Percentiles rank a stretch among this genome's conserved stretches.
These are phyloP conservation scores for Podospora fimiseda DNA, from an alignment of 495 filamentous ascomycete species.

Conservation along the genomic window DNA sequence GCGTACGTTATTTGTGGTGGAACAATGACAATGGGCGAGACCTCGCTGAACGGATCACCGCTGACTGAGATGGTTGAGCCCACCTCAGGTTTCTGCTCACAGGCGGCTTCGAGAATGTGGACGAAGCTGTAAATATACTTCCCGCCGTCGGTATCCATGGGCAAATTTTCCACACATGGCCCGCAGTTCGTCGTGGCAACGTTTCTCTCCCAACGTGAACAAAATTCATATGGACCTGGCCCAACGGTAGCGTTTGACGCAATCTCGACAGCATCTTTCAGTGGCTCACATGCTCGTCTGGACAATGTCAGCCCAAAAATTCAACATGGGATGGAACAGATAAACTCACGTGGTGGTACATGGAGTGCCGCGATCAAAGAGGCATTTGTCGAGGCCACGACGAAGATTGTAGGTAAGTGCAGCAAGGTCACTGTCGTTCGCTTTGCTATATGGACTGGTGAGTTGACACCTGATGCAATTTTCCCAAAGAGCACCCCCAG, in stretches of 20 bases:
- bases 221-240: slow-evolving; percentile 34
- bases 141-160: slow-evolving; percentile 6
- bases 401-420: slow-evolving; percentile 41
- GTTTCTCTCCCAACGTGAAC: slow-evolving; percentile 30
- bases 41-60: slow-evolving; percentile 43
- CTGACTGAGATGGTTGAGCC: slow-evolving; percentile 37
- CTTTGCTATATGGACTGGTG: slow-evolving; percentile 29
- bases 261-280: slow-evolving; percentile 30
- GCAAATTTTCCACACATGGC: slow-evolving; percentile 24
- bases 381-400: slow-evolving; percentile 33
- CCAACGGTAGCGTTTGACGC: slow-evolving; percentile 29
- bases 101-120: slow-evolving; percentile 42
- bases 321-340: neutral
- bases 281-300: slow-evolving; percentile 36
- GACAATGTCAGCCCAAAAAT: neutral
- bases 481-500: slow-evolving; percentile 33
- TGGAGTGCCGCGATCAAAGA: slow-evolving; percentile 30
- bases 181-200: slow-evolving; percentile 27
- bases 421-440: slow-evolving; percentile 30
- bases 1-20: slow-evolving; percentile 29
- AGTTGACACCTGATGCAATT: slow-evolving; percentile 38
- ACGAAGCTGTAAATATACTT: slow-evolving; percentile 40
- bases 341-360: slow-evolving; percentile 36
- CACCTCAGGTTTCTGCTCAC: slow-evolving; percentile 32
- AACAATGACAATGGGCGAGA: slow-evolving; percentile 33